Evolutionary conservation across 1,139 yeast species (phyloP).

Genomic region (Debaryomyces sp.): DNA sequence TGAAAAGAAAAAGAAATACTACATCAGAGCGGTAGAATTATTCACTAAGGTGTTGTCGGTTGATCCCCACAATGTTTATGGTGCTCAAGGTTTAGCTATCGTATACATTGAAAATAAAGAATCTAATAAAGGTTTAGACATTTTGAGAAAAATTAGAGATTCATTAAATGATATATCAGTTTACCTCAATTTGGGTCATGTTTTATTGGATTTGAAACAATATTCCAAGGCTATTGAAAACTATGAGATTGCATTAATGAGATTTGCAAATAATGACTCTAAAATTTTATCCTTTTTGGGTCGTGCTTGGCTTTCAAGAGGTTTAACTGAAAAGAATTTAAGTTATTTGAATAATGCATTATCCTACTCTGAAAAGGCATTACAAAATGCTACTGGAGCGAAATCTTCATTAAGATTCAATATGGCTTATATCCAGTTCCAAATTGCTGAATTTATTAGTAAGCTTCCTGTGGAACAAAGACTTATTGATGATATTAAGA

Average conservation of each 20-base stretch:
- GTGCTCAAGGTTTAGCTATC: slow-evolving; percentile 97
- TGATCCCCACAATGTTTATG: slow-evolving; percentile 87
- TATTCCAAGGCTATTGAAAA: slow-evolving; percentile 85
- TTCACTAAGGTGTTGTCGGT: slow-evolving; percentile 85
- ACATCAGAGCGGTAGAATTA: slow-evolving; percentile 84
- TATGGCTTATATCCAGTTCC: slow-evolving; percentile 82
- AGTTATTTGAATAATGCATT: slow-evolving; percentile 63
- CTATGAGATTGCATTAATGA: slow-evolving; percentile 76
- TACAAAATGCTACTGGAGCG: slow-evolving; percentile 44
- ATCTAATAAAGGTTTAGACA: slow-evolving; percentile 75
- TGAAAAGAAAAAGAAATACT: slow-evolving; percentile 75
- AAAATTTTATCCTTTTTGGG: slow-evolving; percentile 75
- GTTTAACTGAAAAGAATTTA: slow-evolving; percentile 65
- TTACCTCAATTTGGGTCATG: slow-evolving; percentile 86
- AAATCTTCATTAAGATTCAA: slow-evolving; percentile 62
- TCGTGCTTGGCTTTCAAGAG: slow-evolving; percentile 89
- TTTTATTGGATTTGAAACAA: slow-evolving; percentile 79
- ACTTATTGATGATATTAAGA: slow-evolving; percentile 60
- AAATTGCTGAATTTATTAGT: slow-evolving; percentile 80
- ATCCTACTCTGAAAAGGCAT: slow-evolving; percentile 63
- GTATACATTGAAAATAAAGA: slow-evolving; percentile 88
- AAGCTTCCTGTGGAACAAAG: slow-evolving; percentile 65
- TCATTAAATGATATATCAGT: slow-evolving; percentile 84
- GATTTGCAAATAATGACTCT: slow-evolving; percentile 68
- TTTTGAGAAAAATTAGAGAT: slow-evolving; percentile 87